Evolutionary conservation across 2,329 filamentous ascomycete genomes (phyloP), one percentile per base, ranked within the genome.

Genomic region (Simplicillium aogashimaense): DNA sequence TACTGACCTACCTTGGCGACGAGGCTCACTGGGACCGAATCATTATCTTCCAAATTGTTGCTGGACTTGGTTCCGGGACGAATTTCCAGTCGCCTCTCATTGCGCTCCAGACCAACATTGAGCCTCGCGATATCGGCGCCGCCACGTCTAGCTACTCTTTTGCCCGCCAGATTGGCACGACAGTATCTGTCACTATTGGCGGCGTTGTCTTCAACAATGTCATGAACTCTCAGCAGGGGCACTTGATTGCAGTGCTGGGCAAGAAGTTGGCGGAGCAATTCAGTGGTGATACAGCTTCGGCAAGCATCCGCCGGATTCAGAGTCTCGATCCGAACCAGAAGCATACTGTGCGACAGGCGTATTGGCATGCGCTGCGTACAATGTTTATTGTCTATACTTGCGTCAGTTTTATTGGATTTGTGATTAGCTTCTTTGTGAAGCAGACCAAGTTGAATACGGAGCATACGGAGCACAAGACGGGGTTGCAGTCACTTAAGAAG

Each of bases 191-290:
- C 39, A 82, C 87, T 2, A 67, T 88, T 32, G 85, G 85, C 18
- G 78, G 82, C n/a, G 82, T 86, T 35, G 72, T 89, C 29, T 88
- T 89, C 62, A 80, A 86, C 59, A 88, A 89, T 55, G 64, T 72
- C 43, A 85, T 87, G 78, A 61, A 76, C 46, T 66, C 64, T 36
- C 72, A 77, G 48, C 65, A 69, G 28, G 52, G 60, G 4, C 52
- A 53, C 7, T 67, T 84, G 25, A 57, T 61, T 17, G 50, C 60
- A 20, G 58, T 70, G 3, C 66, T 85, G 0, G 72, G 72, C 1
- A 60, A 60, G 0, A 53, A 71, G 3, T 60, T 70, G 1, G 76
- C 76, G 1, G 49, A 56, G 4, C 52, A 64, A 17, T 67, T 86
- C 6, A 69, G 74, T 3, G 78, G 79, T 13, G 61, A 65, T 47